Percentiles rank a stretch among this genome's conserved stretches.
phyloP scores from a whole-genome alignment of 805 yeast species.

The Hanseniaspora vineae region DNA sequence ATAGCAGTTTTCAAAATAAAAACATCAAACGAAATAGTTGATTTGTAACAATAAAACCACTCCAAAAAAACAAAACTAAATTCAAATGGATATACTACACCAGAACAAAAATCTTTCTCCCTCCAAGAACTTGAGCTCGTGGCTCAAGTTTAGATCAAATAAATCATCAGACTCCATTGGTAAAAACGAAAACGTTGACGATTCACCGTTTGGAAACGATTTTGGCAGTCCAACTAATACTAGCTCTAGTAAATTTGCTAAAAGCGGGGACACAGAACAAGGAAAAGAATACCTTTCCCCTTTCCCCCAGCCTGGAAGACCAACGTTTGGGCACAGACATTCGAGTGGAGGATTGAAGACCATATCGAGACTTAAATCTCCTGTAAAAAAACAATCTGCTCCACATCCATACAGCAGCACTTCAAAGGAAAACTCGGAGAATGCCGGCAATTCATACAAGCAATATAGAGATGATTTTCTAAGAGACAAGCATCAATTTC shows the following conservation, averaged over 20 bases:
- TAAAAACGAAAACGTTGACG: neutral
- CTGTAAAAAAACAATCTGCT: neutral
- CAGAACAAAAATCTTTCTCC: neutral
- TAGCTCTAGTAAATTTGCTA: no score
- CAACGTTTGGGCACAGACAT: neutral
- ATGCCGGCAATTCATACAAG: conserved; percentile 15
- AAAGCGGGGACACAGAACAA: no score
- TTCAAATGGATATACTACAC: neutral
- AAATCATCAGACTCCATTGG: neutral
- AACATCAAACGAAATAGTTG: neutral
- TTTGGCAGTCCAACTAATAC: no score
- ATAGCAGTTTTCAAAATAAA: neutral
- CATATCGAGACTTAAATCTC: neutral
- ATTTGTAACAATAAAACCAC: neutral
- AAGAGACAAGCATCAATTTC: conserved; percentile 24
- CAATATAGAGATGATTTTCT: conserved; percentile 28
- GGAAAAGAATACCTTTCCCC: neutral
- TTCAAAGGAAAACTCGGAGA: conserved; percentile 10
- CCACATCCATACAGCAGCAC: conserved; percentile 4
- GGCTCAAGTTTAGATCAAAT: conserved; percentile 21
- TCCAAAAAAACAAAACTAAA: neutral
- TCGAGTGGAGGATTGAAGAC: neutral
- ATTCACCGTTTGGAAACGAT: neutral
- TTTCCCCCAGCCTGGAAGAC: conserved; percentile 1
- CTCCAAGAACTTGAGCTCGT: conserved; percentile 8